Evolutionary conservation across 805 yeast genomes (phyloP), one percentile per base, ranked within the genome.

Genomic region (Candida oleophila): DNA sequence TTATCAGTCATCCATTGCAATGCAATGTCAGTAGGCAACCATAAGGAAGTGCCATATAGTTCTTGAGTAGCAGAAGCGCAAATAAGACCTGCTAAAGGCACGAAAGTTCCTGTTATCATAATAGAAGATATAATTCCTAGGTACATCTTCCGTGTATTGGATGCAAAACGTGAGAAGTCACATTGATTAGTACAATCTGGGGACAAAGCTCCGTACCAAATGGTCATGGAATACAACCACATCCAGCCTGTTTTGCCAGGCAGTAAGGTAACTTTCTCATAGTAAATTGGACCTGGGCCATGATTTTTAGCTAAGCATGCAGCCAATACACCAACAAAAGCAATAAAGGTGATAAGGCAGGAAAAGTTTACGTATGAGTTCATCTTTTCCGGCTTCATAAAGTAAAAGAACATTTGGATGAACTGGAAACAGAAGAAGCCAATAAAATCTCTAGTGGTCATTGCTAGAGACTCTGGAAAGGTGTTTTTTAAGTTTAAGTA

Each of bases 81-180:
- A 43, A 87, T 65, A 45, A 87, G 81, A 57, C 96, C 95, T 3
- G 49, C 49, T 9, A 49, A 32, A 2, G 52, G 52, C 12, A 46
- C 52, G 25, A 49, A 49, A 20, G 52, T 49, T 9, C 52, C 52
- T 7, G 49, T 46, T n/a, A 41, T 14, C 56, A 88, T 81, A 50
- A 88, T 70, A 3, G 91, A 82, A 22, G 91, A 86, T 50, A 87
- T 57, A 3, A 87, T 82, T 64, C 85, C 87, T 38, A 56, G 45
- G 42, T 59, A 60, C 19, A 62, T 55, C 3, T 64, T 59, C 46
- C 53, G 60, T 52, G 72, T 76, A 2, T 43, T 39, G 19, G 49
- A 46, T 7, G 92, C 84, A 65, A 86, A 82, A 62, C 96, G 78
- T 30, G 92, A 76, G 63, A 87, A 87, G 68, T 87, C 96, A 38